These are phyloP conservation scores for Cudoniella acicularis DNA, from an alignment of 495 filamentous ascomycete species.

Conservation along the genomic window DNA sequence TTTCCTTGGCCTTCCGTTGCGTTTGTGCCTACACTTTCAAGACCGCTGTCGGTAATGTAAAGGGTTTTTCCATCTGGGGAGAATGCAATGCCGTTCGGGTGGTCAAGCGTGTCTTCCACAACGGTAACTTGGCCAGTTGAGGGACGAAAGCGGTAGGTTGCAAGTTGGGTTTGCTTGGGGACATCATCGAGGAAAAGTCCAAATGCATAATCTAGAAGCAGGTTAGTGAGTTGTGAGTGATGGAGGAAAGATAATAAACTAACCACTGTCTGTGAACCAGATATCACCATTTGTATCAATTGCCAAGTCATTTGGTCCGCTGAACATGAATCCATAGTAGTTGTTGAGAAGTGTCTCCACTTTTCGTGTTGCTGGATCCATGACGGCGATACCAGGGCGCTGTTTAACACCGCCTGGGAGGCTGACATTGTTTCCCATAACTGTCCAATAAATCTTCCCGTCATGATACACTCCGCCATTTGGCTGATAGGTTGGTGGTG, in stretches of 20 bases:
- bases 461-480: constrained; percentile 30
- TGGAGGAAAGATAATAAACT: too few species aligned
- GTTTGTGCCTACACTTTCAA: constrained; percentile 20
- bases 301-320: constrained; percentile 29
- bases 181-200: constrained; percentile 42
- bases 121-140: constrained; percentile 29
- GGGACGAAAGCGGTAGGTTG: constrained; percentile 42
- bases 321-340: constrained; percentile 35
- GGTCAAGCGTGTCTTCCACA: constrained; percentile 27
- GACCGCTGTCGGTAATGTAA: constrained; percentile 41
- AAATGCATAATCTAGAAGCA: constrained; percentile 33
- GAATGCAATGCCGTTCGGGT: constrained; percentile 42
- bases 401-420: constrained; percentile 25
- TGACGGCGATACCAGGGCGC: constrained; percentile 19
- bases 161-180: constrained; percentile 42
- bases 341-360: constrained; percentile 31
- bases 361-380: constrained; percentile 31
- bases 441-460: constrained; percentile 28
- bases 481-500: constrained; percentile 35
- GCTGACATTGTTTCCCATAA: constrained; percentile 26
- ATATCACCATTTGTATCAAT: constrained; percentile 39
- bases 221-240: too few species aligned
- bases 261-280: constrained; percentile 53
- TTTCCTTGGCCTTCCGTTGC: neutral
- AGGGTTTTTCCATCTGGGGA: constrained; percentile 39